Evolutionary conservation across 257 asterid species (phyloP).

Genomic region (Gentiana macrophylla): DNA sequence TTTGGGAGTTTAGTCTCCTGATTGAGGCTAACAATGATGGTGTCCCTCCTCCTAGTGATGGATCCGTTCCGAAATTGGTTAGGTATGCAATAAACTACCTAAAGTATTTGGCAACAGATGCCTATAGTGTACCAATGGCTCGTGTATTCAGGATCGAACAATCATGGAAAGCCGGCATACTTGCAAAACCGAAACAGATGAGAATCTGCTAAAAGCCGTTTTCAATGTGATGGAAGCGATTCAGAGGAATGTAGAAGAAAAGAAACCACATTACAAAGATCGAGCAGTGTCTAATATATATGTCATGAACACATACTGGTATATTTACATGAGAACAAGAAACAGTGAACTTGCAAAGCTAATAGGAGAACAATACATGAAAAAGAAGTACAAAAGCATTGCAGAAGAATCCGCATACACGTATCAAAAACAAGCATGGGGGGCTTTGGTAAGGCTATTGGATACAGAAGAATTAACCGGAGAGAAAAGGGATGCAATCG

Average conservation of each 20-base stretch:
- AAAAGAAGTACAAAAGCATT: slow-evolving; percentile 37
- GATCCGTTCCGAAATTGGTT: slow-evolving; percentile 69
- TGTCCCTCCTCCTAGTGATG: slow-evolving; percentile 56
- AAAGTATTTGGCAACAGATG: slow-evolving; percentile 40
- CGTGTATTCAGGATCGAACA: slow-evolving; percentile 50
- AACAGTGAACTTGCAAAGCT: slow-evolving; percentile 50
- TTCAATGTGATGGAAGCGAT: slow-evolving; percentile 67
- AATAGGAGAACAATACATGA: slow-evolving; percentile 57
- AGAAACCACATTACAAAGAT: slow-evolving; percentile 42
- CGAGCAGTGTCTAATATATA: slow-evolving; percentile 42
- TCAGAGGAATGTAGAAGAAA: slow-evolving; percentile 50
- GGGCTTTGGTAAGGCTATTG: slow-evolving; percentile 34
- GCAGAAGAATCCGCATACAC: slow-evolving; percentile 71
- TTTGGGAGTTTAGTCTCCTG: slow-evolving; percentile 65
- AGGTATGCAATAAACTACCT: slow-evolving; percentile 65
- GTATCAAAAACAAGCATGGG: slow-evolving; percentile 79
- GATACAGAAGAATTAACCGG: slow-evolving; percentile 31
- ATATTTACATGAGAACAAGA: slow-evolving; percentile 60
- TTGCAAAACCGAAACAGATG: slow-evolving; percentile 32
- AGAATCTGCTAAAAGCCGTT: slow-evolving; percentile 41
- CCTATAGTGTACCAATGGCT: slow-evolving; percentile 42
- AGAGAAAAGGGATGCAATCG: slow-evolving; percentile 18
- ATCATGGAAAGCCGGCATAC: slow-evolving; percentile 49
- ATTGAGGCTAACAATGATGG: slow-evolving; percentile 69
- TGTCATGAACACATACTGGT: slow-evolving; percentile 71